Percentiles rank a stretch among this genome's conserved stretches.
phyloP scores from a whole-genome alignment of 192 early-diverging fungal genomes.

The Chytriomyces sp. region DNA sequence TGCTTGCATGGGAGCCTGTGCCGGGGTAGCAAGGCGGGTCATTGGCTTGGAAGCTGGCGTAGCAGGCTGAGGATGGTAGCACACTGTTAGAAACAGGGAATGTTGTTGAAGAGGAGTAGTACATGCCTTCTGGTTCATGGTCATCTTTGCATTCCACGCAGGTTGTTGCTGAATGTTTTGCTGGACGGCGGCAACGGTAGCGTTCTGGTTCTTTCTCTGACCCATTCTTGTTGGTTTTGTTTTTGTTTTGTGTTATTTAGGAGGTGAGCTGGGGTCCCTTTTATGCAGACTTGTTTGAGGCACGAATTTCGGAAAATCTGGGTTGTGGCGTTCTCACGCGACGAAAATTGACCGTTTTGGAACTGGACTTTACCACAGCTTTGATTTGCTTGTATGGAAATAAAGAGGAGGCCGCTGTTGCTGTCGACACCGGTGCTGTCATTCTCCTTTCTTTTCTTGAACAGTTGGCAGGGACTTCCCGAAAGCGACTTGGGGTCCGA shows the following conservation, averaged over 20 bases:
- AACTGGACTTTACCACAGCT: too few species aligned
- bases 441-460: too few species aligned
- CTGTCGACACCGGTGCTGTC: too few species aligned
- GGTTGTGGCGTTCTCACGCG: too few species aligned
- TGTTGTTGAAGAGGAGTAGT: background rate
- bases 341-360: too few species aligned
- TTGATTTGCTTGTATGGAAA: too few species aligned
- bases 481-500: too few species aligned
- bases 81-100: background rate
- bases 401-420: too few species aligned
- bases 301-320: too few species aligned
- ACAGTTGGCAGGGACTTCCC: too few species aligned
- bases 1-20: background rate
- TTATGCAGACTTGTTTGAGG: too few species aligned
- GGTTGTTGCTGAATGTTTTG: conserved; percentile 8
- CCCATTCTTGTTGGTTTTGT: conserved; percentile 13
- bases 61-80: background rate
- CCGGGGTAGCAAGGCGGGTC: background rate
- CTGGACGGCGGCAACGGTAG: conserved; percentile 24
- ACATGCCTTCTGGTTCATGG: conserved; percentile 9
- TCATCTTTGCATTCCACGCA: conserved; percentile 3
- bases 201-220: background rate
- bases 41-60: background rate
- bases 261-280: background rate
- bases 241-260: background rate